A percentile compares a stretch with the other conserved stretches of the same genome.
phyloP scores from a whole-genome alignment of 1,139 yeast genomes.

The Barnettozyma hawaiiensis region DNA sequence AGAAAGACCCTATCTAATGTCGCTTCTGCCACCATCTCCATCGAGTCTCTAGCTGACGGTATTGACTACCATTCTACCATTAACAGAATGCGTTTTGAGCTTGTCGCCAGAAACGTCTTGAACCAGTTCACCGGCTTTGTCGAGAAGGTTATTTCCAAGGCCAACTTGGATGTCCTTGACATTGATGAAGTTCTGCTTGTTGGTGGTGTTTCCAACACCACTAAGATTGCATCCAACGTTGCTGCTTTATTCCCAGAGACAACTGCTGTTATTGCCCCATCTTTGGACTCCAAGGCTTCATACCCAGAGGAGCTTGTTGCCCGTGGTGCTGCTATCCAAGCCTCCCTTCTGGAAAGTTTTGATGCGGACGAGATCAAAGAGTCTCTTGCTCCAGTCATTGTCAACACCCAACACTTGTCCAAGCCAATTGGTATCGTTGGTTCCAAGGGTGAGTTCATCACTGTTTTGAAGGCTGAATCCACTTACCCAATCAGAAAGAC shows the following conservation, averaged over 20 bases:
- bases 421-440: slow-evolving; percentile 84
- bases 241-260: slow-evolving; percentile 74
- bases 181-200: slow-evolving; percentile 86
- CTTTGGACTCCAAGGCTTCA: slow-evolving; percentile 66
- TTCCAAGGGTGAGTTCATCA: slow-evolving; percentile 64
- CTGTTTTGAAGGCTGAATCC: slow-evolving; percentile 77
- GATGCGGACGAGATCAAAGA: slow-evolving; percentile 85
- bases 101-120: slow-evolving; percentile 75
- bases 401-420: slow-evolving; percentile 82
- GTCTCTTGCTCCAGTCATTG: slow-evolving; percentile 78
- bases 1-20: slow-evolving; percentile 93
- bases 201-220: slow-evolving; percentile 92
- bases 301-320: slow-evolving; percentile 88
- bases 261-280: slow-evolving; percentile 73
- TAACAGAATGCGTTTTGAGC: slow-evolving; percentile 91
- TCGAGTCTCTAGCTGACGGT: slow-evolving; percentile 93
- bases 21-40: slow-evolving; percentile 82
- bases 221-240: slow-evolving; percentile 79
- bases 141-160: slow-evolving; percentile 70
- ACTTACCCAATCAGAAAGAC: slow-evolving; percentile 89
- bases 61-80: slow-evolving; percentile 87
- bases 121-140: slow-evolving; percentile 72
- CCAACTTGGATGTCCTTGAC: slow-evolving; percentile 78
- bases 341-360: slow-evolving; percentile 75
- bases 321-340: slow-evolving; percentile 97